Conservation (phyloP, 1,284 basidiomycete genomes). For the Ustilago cynodontis region DNA sequence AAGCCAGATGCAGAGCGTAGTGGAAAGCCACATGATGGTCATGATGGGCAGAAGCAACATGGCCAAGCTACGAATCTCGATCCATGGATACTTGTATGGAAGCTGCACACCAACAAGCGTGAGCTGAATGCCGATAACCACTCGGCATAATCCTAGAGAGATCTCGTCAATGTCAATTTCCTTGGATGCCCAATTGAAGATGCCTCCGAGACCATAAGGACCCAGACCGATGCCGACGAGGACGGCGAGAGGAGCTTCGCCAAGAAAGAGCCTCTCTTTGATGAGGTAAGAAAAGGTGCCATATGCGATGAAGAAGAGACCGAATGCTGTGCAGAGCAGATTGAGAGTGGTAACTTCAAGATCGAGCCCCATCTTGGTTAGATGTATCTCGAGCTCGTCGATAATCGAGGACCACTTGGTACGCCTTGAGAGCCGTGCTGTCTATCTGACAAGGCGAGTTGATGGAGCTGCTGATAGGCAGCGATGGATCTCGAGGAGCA, state of each 20-base stretch:
- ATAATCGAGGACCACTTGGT: background rate
- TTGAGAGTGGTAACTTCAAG: constrained; percentile 49
- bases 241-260: constrained; percentile 61
- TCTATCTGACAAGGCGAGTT: background rate
- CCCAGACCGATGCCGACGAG: constrained; percentile 56
- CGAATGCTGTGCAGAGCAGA: constrained; percentile 47
- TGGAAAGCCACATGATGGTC: constrained; percentile 60
- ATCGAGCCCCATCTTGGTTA: constrained; percentile 26
- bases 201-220: constrained; percentile 54
- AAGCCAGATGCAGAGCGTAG: constrained; percentile 49
- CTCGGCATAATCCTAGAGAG: constrained; percentile 49
- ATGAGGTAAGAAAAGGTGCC: constrained; percentile 59
- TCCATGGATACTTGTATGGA: constrained; percentile 57
- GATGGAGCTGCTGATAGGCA: background rate
- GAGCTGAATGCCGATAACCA: constrained; percentile 63
- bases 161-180: constrained; percentile 46
- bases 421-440: no score
- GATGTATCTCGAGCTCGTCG: background rate
- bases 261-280: constrained; percentile 60
- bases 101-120: constrained; percentile 60
- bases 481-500: background rate
- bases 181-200: constrained; percentile 45
- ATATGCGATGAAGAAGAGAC: constrained; percentile 52
- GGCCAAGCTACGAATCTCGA: constrained; percentile 47
- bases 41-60: constrained; percentile 59